These are phyloP conservation scores for Solanum verrucosum DNA, from an alignment of 257 asterid species.

Conservation along the genomic window DNA sequence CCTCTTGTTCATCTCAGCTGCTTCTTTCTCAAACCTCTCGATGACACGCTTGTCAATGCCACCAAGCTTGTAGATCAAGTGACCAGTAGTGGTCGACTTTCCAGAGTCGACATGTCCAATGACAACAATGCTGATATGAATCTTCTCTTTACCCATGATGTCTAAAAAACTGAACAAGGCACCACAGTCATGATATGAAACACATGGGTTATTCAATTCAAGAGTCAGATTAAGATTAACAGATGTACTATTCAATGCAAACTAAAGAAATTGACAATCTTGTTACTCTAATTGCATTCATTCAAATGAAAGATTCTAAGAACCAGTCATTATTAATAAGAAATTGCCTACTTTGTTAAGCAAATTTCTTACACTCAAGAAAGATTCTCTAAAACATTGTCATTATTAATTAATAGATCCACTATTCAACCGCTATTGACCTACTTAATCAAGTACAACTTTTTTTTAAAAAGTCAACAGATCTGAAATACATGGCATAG, in stretches of 20 bases:
- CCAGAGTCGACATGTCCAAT: slow-evolving; percentile 73
- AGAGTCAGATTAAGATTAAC: neutral
- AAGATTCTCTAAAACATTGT: neutral
- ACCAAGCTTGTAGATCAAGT: slow-evolving; percentile 61
- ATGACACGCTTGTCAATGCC: slow-evolving; percentile 64
- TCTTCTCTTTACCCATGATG: slow-evolving; percentile 54
- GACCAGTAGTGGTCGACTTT: slow-evolving; percentile 66
- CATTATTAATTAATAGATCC: neutral
- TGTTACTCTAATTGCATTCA: neutral
- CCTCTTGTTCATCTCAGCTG: slow-evolving; percentile 85
- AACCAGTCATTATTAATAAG: neutral
- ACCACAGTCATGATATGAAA: neutral
- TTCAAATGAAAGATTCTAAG: neutral
- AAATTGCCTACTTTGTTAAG: neutral
- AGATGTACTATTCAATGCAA: neutral
- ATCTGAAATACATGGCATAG: neutral
- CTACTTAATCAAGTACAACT: neutral
- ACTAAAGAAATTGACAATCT: neutral
- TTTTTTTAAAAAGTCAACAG: neutral
- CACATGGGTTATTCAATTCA: neutral
- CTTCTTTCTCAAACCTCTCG: slow-evolving; percentile 50
- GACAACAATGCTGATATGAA: slow-evolving; percentile 56
- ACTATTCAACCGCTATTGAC: neutral
- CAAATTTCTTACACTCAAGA: neutral
- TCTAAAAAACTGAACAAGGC: neutral